phyloP scores from a whole-genome alignment of 2,329 filamentous ascomycete species.

The Trichoderma lentiforme region DNA sequence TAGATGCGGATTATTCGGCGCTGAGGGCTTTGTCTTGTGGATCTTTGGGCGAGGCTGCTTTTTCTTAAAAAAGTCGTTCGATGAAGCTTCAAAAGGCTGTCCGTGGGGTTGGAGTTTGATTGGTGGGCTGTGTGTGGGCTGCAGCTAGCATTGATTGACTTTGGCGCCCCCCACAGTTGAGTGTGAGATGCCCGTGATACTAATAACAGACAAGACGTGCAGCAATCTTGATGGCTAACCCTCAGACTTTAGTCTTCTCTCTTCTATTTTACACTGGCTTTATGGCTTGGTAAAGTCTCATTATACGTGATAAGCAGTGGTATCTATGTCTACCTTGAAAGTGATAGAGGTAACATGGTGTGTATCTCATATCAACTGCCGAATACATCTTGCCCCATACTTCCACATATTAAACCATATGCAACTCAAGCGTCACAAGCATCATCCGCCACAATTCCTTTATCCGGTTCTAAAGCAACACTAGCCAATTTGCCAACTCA shows the following conservation, averaged over 20 bases:
- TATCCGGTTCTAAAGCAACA: neutral
- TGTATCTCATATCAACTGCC: neutral
- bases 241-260: neutral
- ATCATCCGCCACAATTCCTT: neutral
- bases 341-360: neutral
- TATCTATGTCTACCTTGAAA: neutral
- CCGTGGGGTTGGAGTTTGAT: neutral
- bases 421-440: neutral
- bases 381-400: neutral
- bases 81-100: neutral
- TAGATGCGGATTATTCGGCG: neutral
- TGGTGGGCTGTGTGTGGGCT: neutral
- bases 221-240: neutral
- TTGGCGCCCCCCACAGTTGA: neutral
- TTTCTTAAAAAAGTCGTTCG: slow-evolving; percentile 6
- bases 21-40: neutral
- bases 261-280: neutral
- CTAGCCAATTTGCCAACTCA: neutral
- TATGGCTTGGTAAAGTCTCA: neutral
- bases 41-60: neutral
- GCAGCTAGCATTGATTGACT: slow-evolving; percentile 7
- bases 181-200: neutral
- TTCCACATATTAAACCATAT: neutral
- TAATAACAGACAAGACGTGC: neutral
- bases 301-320: neutral